A percentile compares a stretch with the other conserved stretches of the same genome.
Evolutionary conservation across 305 asterid species (phyloP).

Genomic region (Fraxinus velutina): DNA sequence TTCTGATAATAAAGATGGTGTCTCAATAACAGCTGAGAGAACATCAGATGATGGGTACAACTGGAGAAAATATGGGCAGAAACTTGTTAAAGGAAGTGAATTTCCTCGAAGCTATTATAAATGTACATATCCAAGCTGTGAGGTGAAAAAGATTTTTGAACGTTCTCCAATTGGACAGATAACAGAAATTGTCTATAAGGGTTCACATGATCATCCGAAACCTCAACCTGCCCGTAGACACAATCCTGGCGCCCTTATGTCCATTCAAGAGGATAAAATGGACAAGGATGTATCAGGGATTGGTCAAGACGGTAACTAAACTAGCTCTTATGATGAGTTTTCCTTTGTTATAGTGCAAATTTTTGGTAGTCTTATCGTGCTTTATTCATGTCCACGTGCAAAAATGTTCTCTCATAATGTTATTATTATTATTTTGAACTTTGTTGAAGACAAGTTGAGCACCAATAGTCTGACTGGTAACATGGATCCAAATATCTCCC

Average conservation of each 20-base stretch:
- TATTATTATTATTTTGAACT: conserved; percentile 15
- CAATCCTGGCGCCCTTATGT: conserved; percentile 66
- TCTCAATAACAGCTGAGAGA: conserved; percentile 57
- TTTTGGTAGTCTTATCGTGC: conserved; percentile 14
- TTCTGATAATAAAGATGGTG: conserved; percentile 56
- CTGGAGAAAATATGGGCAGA: conserved; percentile 99
- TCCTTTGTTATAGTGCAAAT: conserved; percentile 12
- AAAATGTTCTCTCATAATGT: conserved; percentile 9
- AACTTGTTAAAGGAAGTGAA: conserved; percentile 98
- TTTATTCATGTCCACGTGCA: conserved; percentile 16
- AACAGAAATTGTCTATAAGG: conserved; percentile 89
- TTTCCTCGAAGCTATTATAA: conserved; percentile 96
- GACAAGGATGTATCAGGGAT: conserved; percentile 47
- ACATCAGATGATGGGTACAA: conserved; percentile 90
- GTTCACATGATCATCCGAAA: conserved; percentile 94
- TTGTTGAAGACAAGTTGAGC: conserved; percentile 50
- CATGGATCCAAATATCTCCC: conserved; percentile 57
- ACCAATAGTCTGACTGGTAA: conserved; percentile 24
- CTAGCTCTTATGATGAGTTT: conserved; percentile 19
- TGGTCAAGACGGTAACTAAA: conserved; percentile 69
- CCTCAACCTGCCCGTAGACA: conserved; percentile 86
- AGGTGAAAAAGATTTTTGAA: conserved; percentile 92
- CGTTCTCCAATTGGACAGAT: conserved; percentile 91
- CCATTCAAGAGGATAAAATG: conserved; percentile 72
- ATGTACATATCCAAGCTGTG: conserved; percentile 90